Evolutionary conservation across 2,329 filamentous ascomycete species (phyloP).

Genomic region (Colletotrichum sublineola): DNA sequence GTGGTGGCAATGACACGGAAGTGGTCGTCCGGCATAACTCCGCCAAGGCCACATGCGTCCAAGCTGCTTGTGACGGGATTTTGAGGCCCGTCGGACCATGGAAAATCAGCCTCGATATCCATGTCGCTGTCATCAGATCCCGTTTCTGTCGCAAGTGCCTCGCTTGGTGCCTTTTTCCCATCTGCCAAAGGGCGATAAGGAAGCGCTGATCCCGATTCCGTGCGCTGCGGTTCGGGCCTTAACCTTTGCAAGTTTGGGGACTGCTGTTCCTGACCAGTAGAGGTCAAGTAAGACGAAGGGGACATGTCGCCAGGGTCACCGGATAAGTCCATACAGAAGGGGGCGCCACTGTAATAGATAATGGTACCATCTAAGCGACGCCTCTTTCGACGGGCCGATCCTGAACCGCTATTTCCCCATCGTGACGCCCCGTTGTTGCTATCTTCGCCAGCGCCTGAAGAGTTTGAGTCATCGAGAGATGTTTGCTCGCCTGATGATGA

Average conservation of each 20-base stretch:
- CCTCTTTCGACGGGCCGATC: conserved; percentile 62
- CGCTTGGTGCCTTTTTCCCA: conserved; percentile 42
- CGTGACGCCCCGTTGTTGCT: conserved; percentile 63
- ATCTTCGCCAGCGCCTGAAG: conserved; percentile 62
- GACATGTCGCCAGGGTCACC: conserved; percentile 70
- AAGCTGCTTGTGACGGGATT: conserved; percentile 56
- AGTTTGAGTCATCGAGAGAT: conserved; percentile 63
- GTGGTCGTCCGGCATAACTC: conserved; percentile 73
- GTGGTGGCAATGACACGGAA: conserved; percentile 70
- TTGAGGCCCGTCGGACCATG: conserved; percentile 61
- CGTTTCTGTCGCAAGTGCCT: conserved; percentile 34
- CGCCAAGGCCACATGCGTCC: conserved; percentile 71
- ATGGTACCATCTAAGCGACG: conserved; percentile 78
- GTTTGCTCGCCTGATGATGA: conserved; percentile 61
- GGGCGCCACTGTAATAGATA: conserved; percentile 85
- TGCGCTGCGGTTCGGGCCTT: conserved; percentile 50
- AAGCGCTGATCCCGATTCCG: conserved; percentile 65
- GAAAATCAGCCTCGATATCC: conserved; percentile 56
- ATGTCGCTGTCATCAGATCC: conserved; percentile 55
- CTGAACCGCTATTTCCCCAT: conserved; percentile 63
- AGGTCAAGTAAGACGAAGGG: conserved; percentile 63
- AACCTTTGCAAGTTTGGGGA: conserved; percentile 43
- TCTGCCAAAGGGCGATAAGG: conserved; percentile 65
- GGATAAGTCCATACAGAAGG: conserved; percentile 85
- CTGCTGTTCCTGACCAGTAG: conserved; percentile 56